Base-by-base conservation (phyloP, 331 rosid species). In the Dryas integrifolia region DNA sequence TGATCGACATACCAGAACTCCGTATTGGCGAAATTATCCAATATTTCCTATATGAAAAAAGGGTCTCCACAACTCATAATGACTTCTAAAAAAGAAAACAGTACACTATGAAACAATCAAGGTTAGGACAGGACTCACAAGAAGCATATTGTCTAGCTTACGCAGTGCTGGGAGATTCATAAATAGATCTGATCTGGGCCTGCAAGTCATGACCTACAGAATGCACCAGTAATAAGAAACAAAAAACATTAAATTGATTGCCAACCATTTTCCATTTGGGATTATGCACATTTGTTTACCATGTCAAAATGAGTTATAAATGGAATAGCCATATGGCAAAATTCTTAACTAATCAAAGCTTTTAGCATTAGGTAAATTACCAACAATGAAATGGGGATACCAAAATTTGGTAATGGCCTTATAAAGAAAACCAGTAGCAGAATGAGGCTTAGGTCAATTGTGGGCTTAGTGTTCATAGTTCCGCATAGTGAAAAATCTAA, bases 1-100 rank as follows among this genome's bases (percentile, higher is more conserved):
- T 86, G 90, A 79, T 86, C 90, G 3, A 86, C 83, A 73, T 86
- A 86, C 90, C 90, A 86, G 76, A 86, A 86, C 63, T 86, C 88
- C 6, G 82, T 81, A 21, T 69, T 75, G 15, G 43, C 38, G 18
- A 81, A 86, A 67, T 81, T 72, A 26, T 84, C 90, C 45, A 86
- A 62, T 67, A 86, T 74, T 57, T 86, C 88, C 90, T 86, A 60
- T 5, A 53, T 8, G 39, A 8, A n/a, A 9, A 6, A 39, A 21
- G 48, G 6, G 15, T 8, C 5, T 15, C 48, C 24, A 48, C 10
- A 75, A 13, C 40, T 58, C 47, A 53, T 51, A 52, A 65, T 46
- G 48, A 58, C 40, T 21, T 14, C 9, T 15, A 13, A 2, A 67
- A 56, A 38, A 57, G 14, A 13, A 66, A 76, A 8, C 63, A 38